These are phyloP conservation scores for Candida insectorum DNA, from an alignment of 805 yeast genomes.

Conservation along the genomic window DNA sequence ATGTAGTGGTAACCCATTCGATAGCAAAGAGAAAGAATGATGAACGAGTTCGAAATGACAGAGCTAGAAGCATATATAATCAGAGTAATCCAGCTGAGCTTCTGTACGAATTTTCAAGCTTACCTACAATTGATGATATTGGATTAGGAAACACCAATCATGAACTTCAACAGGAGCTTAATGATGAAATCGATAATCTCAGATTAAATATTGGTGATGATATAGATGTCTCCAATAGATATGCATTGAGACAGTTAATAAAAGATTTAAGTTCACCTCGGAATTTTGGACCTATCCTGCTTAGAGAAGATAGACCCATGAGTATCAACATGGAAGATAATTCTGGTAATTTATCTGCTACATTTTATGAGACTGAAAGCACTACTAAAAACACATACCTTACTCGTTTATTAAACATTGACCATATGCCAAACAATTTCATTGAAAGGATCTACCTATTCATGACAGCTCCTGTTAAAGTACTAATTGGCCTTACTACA, in stretches of 20 bases:
- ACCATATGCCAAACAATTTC: neutral
- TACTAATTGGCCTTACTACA: conserved; percentile 4
- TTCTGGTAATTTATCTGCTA: neutral
- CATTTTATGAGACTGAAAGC: neutral
- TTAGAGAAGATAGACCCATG: conserved; percentile 7
- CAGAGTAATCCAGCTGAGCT: conserved; percentile 9
- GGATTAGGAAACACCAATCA: conserved; percentile 8
- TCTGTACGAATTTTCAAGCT: conserved; percentile 8
- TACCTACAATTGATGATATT: conserved; percentile 29
- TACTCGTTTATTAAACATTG: conserved; percentile 1
- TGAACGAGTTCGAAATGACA: conserved; percentile 20
- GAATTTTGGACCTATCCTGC: conserved; percentile 1
- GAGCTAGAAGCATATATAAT: conserved; percentile 7
- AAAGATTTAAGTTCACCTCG: conserved; percentile 25
- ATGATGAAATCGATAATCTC: conserved; percentile 11
- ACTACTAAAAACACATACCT: no score
- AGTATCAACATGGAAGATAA: conserved; percentile 9
- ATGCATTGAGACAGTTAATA: conserved; percentile 29
- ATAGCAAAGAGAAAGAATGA: conserved; percentile 13
- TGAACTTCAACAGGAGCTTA: conserved; percentile 11
- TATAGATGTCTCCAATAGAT: conserved; percentile 8
- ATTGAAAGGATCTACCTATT: conserved; percentile 1
- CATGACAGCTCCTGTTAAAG: conserved; percentile 4
- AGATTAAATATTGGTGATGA: conserved; percentile 9
- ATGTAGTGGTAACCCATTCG: conserved; percentile 34